A percentile compares a stretch with the other conserved stretches of the same genome.
Conservation (phyloP, 2,329 filamentous ascomycete genomes). For the Nothophaeocryptopus gaeumannii region DNA sequence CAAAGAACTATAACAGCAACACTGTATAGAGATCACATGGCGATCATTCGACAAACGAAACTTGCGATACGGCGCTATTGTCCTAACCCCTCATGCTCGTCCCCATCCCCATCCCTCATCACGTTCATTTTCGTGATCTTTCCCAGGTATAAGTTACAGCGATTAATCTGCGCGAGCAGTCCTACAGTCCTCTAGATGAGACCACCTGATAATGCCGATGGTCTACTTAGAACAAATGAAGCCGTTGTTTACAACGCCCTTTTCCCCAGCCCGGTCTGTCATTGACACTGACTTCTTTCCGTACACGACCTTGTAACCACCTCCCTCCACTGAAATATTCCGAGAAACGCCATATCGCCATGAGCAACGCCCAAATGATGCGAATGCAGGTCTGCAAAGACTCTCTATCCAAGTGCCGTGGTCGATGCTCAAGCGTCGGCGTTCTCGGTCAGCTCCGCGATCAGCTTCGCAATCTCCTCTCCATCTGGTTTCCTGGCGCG, state of each 20-base stretch:
- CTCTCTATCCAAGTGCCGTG: too few relatives aligned
- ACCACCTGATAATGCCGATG: background rate
- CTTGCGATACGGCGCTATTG: constrained; percentile 1
- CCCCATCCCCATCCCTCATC: background rate
- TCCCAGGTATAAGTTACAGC: constrained; percentile 14
- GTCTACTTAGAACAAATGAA: background rate
- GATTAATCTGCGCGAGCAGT: constrained; percentile 22
- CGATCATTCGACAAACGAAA: background rate
- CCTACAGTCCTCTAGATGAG: constrained; percentile 12
- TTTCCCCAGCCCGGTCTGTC: too few relatives aligned
- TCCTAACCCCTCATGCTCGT: background rate
- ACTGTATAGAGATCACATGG: too few relatives aligned
- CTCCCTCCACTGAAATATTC: background rate
- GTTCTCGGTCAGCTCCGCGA: too few relatives aligned
- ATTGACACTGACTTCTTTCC: too few relatives aligned
- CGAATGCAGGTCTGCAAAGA: too few relatives aligned
- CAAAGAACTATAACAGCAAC: too few relatives aligned
- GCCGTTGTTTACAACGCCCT: background rate
- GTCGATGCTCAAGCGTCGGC: too few relatives aligned
- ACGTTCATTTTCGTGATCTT: background rate
- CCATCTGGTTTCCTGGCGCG: too few relatives aligned
- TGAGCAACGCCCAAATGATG: background rate
- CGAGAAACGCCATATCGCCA: constrained; percentile 1
- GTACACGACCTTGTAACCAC: too few relatives aligned
- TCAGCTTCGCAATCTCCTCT: too few relatives aligned